Conservation (phyloP, 192 early-diverging fungal genomes). For the Coemansia biformis region DNA sequence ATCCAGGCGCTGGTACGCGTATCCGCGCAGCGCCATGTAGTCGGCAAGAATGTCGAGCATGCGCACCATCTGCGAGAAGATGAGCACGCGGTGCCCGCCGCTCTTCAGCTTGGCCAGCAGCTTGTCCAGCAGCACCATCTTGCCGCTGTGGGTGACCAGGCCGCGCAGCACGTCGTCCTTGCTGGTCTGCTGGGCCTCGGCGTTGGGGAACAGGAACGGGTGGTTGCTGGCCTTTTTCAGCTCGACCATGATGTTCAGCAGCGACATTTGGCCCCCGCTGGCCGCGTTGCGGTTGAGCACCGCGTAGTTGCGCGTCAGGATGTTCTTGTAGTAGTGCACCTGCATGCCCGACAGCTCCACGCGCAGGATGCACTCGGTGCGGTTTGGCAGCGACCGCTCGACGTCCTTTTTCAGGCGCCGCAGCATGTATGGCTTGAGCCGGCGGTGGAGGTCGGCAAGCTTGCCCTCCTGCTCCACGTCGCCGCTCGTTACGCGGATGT, state of each 20-base stretch:
- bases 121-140: conserved; percentile 97
- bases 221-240: conserved; percentile 97
- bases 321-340: conserved; percentile 90
- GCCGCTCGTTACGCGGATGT: conserved; percentile 55
- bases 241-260: conserved; percentile 94
- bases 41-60: conserved; percentile 96
- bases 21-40: conserved; percentile 82
- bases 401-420: conserved; percentile 97
- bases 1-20: conserved; percentile 89
- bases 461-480: conserved; percentile 70
- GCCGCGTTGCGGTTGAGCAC: conserved; percentile 70
- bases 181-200: conserved; percentile 55
- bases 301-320: conserved; percentile 89
- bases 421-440: conserved; percentile 86
- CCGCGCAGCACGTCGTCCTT: conserved; percentile 76
- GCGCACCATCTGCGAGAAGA: conserved; percentile 97
- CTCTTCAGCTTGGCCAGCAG: conserved; percentile 81
- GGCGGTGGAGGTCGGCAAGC: conserved; percentile 78
- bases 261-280: conserved; percentile 62
- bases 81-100: conserved; percentile 92
- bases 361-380: conserved; percentile 92
- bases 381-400: conserved; percentile 91
- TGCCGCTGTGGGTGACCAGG: conserved; percentile 87
- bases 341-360: conserved; percentile 89
- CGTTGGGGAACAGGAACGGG: conserved; percentile 82